Evolutionary conservation across 306 rosid species (phyloP).

Genomic region (Geum urbanum): DNA sequence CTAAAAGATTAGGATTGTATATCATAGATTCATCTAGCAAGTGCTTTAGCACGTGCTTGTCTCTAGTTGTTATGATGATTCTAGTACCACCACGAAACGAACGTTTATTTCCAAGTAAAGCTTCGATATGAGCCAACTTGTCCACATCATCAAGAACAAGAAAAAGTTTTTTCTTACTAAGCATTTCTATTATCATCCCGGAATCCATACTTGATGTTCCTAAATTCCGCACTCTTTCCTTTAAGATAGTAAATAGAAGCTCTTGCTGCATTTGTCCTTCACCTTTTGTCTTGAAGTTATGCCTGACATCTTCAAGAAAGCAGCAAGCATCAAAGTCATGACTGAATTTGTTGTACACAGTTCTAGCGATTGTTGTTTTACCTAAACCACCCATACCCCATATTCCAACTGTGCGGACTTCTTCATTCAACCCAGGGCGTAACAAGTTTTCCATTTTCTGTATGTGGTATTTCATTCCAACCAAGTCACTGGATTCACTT

Average conservation of each 20-base stretch:
- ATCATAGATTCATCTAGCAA: not conserved
- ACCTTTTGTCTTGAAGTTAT: conserved; percentile 3
- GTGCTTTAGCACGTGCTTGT: not conserved
- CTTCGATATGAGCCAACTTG: conserved; percentile 4
- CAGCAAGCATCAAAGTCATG: conserved; percentile 4
- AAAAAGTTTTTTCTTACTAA: conserved; percentile 2
- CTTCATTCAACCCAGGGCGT: not conserved
- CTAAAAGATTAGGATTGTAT: conserved; percentile 1
- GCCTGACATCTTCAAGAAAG: conserved; percentile 24
- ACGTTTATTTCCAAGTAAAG: conserved; percentile 3
- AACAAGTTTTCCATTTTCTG: not conserved
- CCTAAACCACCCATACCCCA: conserved; percentile 37
- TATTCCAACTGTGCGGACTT: conserved; percentile 19
- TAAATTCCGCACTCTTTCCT: not conserved
- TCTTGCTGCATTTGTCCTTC: conserved; percentile 12
- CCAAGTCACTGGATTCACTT: conserved; percentile 9
- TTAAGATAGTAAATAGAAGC: conserved; percentile 5
- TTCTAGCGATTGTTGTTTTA: conserved; percentile 26
- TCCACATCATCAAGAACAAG: conserved; percentile 26
- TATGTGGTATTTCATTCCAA: conserved; percentile 20
- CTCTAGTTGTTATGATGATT: conserved; percentile 24
- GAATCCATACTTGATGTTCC: not conserved
- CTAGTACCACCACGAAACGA: conserved; percentile 23
- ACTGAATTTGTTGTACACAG: conserved; percentile 4
- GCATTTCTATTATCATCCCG: not conserved